Conservation (phyloP, 140 eudicot species). For the Oenanthe javanica region DNA sequence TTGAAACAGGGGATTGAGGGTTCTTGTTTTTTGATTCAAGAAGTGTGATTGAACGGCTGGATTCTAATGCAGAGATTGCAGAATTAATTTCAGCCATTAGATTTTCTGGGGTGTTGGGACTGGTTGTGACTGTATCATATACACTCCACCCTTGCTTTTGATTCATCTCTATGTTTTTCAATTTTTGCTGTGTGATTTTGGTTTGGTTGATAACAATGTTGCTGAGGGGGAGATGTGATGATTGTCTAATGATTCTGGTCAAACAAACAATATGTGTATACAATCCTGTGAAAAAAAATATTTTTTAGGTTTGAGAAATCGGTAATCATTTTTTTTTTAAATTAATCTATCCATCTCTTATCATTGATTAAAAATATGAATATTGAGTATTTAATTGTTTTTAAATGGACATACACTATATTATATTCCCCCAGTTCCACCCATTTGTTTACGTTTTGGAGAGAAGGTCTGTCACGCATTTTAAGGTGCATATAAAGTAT, state of each 20-base stretch:
- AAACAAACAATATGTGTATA: not conserved
- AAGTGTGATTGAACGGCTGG: conserved; percentile 39
- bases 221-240: not conserved
- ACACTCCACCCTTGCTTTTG: conserved; percentile 44
- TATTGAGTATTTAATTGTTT: too few relatives aligned
- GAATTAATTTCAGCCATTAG: conserved; percentile 71
- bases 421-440: too few relatives aligned
- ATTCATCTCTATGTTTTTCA: not conserved
- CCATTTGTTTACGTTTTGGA: too few relatives aligned
- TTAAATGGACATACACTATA: too few relatives aligned
- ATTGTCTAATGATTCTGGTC: not conserved
- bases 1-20: conserved; percentile 6
- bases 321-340: too few relatives aligned
- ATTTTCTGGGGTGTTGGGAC: conserved; percentile 52
- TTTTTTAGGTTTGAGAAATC: too few relatives aligned
- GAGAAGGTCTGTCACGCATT: too few relatives aligned
- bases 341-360: too few relatives aligned
- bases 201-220: not conserved
- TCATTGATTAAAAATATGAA: too few relatives aligned
- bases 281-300: not conserved
- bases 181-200: not conserved
- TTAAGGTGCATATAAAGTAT: too few relatives aligned
- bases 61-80: conserved; percentile 69
- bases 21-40: conserved; percentile 29
- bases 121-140: conserved; percentile 43